Percentiles rank a stretch among this genome's conserved stretches.
phyloP scores from a whole-genome alignment of 495 filamentous ascomycete genomes.

The Xylaria scruposa region DNA sequence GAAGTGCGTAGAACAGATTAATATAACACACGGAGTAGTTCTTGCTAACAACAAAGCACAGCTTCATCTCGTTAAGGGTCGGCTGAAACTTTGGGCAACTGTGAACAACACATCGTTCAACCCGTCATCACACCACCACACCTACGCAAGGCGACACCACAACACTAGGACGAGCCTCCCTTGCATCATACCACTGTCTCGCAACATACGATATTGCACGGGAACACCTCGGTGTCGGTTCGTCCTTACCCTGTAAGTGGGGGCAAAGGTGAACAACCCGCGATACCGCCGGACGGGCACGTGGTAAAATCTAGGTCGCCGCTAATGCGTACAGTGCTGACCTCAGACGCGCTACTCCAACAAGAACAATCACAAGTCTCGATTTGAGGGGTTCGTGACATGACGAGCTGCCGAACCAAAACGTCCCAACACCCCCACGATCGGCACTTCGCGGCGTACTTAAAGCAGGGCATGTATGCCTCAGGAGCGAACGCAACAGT shows the following conservation, averaged over 20 bases:
- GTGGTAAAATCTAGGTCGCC: not conserved
- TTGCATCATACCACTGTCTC: conserved; percentile 1
- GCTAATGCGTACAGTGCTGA: not conserved
- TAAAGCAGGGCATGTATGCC: not conserved
- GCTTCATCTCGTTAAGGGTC: not conserved
- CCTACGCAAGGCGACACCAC: not conserved
- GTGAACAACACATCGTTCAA: not conserved
- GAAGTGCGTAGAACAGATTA: not conserved
- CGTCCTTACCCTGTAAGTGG: not conserved
- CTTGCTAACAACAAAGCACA: not conserved
- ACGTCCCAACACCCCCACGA: conserved; percentile 3
- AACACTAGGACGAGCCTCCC: not conserved
- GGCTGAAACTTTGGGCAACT: not conserved
- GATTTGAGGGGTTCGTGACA: not conserved
- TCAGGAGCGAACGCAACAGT: not conserved
- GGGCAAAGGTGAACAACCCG: not conserved
- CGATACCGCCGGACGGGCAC: conserved; percentile 6
- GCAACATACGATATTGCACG: conserved; percentile 9
- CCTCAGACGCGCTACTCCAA: conserved; percentile 7
- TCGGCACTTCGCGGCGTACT: conserved; percentile 6
- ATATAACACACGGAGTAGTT: not conserved
- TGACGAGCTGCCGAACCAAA: not conserved
- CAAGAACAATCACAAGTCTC: not conserved
- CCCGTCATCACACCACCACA: not conserved
- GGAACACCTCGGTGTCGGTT: not conserved